Base-by-base conservation (phyloP, 129 eudicot genomes). In the Escallonia rubra region DNA sequence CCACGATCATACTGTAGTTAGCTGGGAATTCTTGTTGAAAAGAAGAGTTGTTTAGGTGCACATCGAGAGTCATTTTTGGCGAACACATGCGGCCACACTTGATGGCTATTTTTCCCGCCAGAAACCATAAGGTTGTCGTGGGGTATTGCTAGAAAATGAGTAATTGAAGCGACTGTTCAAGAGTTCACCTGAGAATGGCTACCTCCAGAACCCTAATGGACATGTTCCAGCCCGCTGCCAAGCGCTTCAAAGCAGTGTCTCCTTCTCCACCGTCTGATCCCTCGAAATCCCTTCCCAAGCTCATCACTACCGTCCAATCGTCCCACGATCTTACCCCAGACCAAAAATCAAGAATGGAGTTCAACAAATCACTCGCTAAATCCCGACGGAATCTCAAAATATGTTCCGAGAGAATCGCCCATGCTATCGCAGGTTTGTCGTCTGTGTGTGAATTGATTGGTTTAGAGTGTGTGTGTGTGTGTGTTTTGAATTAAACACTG, bases 131-230 rank as follows among this genome's bases (percentile, higher is more conserved):
- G 34, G 34, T 23, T 23, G 34, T 23, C 34, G 34, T 23, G 34
- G 34, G 34, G 34, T 23, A 23, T 23, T 23, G 34, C 34, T 23
- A 23, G 34, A 23, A 1, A 23, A 23, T 23, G 34, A 23, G 34
- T 23, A 23, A 1, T 23, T 23, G 34, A 23, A 0, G 34, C 34
- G 34, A 23, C 34, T 23, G 34, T 23, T 23, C 34, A 23, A 23
- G 34, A 23, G 34, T 23, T 23, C 34, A 23, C 34, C 34, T 23
- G 67, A 69, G 49, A 66, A 80, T 72, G 81, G 63, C 80, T 10
- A 71, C 89, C 42, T 75, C 95, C 10, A 90, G 81, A 85, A 59
- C 97, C 92, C 84, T 90, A 64, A 83, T 78, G 50, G 90, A 87
- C 57, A 74, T 81, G 76, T 91, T 87, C 73, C 85, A 82, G 61